A percentile compares a stretch with the other conserved stretches of the same genome.
Evolutionary conservation across 2,329 filamentous ascomycete genomes (phyloP).

Genomic region (Curvularia spicifera): DNA sequence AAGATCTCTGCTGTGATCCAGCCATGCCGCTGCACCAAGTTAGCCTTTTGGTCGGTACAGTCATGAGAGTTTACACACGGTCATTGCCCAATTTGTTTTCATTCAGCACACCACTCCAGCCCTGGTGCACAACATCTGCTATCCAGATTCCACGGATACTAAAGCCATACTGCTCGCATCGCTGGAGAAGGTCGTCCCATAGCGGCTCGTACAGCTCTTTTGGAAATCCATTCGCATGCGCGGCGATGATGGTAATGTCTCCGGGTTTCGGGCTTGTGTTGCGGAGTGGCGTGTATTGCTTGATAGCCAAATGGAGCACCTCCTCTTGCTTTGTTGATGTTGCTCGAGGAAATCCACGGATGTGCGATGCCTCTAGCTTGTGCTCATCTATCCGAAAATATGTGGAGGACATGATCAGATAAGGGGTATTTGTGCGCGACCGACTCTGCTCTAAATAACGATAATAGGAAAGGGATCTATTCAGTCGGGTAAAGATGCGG

Average conservation of each 20-base stretch:
- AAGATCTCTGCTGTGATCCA: slow-evolving; percentile 83
- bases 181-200: slow-evolving; percentile 78
- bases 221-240: slow-evolving; percentile 90
- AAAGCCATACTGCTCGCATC: slow-evolving; percentile 65
- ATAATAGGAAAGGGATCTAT: neutral
- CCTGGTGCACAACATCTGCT: slow-evolving; percentile 85
- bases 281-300: slow-evolving; percentile 83
- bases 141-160: slow-evolving; percentile 86
- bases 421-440: slow-evolving; percentile 6
- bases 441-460: neutral
- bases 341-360: slow-evolving; percentile 79
- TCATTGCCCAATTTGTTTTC: slow-evolving; percentile 80
- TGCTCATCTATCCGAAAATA: slow-evolving; percentile 75
- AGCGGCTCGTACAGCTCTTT: slow-evolving; percentile 96
- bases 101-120: slow-evolving; percentile 78
- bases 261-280: slow-evolving; percentile 72
- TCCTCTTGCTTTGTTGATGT: slow-evolving; percentile 77
- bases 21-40: slow-evolving; percentile 71
- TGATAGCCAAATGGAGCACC: slow-evolving; percentile 74
- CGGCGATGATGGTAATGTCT: slow-evolving; percentile 83
- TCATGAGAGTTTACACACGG: slow-evolving; percentile 62
- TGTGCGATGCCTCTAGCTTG: slow-evolving; percentile 69
- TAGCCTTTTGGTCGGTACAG: slow-evolving; percentile 1
- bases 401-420: slow-evolving; percentile 47
- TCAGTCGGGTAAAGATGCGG: neutral